Conservation (phyloP, 352 stramenopile species). For the Globisporangium orthogonon region DNA sequence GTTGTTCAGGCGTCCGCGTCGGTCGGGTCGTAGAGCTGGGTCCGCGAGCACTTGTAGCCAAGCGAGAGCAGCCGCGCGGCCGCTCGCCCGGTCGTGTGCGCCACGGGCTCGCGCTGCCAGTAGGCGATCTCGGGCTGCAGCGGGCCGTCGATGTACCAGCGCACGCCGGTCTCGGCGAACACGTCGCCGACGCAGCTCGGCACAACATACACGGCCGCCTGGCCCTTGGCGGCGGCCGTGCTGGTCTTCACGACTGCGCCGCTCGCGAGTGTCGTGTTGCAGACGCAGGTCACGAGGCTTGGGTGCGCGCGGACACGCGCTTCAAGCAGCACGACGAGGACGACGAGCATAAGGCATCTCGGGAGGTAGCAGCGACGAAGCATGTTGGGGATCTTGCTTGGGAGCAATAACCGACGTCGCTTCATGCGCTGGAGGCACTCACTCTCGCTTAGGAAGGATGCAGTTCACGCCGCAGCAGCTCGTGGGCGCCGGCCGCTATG, state of each 20-base stretch:
- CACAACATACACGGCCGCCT: constrained; percentile 47
- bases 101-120: constrained; percentile 32
- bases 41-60: constrained; percentile 57
- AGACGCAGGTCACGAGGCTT: constrained; percentile 70
- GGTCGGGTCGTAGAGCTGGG: constrained; percentile 63
- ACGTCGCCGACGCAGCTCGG: constrained; percentile 72
- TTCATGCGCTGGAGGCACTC: background rate
- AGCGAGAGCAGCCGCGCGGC: constrained; percentile 60
- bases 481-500: constrained; percentile 76
- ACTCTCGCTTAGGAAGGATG: constrained; percentile 25
- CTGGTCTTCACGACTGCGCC: constrained; percentile 41
- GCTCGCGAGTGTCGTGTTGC: constrained; percentile 56
- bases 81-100: constrained; percentile 44
- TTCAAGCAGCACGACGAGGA: background rate
- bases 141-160: constrained; percentile 75
- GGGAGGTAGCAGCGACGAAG: background rate
- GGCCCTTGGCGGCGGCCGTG: constrained; percentile 23
- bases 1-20: background rate
- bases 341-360: background rate
- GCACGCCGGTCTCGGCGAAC: constrained; percentile 74
- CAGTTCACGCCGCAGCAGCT: constrained; percentile 90
- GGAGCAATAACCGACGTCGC: background rate
- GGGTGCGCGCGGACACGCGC: constrained; percentile 25
- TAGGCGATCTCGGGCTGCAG: constrained; percentile 50
- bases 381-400: background rate